Base-by-base conservation (phyloP, 345 rosid genomes). In the Citrus cavaleriei region DNA sequence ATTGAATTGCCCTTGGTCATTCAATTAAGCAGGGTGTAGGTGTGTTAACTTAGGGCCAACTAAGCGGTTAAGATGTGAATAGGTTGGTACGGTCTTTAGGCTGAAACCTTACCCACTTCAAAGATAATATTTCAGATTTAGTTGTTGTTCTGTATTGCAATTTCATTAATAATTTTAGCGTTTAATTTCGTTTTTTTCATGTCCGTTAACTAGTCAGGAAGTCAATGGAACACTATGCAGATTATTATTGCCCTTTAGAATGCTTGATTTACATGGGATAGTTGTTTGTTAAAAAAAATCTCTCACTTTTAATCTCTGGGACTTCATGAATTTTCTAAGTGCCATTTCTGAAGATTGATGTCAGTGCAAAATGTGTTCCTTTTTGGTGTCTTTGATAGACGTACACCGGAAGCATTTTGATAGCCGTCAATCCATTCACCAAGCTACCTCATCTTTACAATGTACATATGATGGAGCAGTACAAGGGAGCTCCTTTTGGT, bases 381-480 rank as follows among this genome's bases (percentile, higher is more conserved):
- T 19, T 35, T 69, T 78, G 74, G 30, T 72, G 28, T 75, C 28
- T 80, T 75, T 81, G 72, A 66, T 78, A 96, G 99, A 96, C 99
- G 37, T 96, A 96, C 87, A 94, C 99, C 7, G 99, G 99, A 78
- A 93, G 97, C 91, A 96, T 96, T 83, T 88, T 96, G 88, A 96
- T 94, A 68, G 99, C 99, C 71, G 97, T 96, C 61, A 96, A 96
- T 84, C 99, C 99, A 1, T 96, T 96, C 88, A 91, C 93, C 79
- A 94, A 90, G 90, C 99, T 96, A 88, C 99, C 98, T 79, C 99
- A 96, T 86, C 97, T 96, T 81, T 96, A 96, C 84, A 83, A 96
- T 74, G 90, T 84, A 81, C 93, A 96, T 88, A 96, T 96, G 99
- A 96, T 96, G 99, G 99, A 96, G 79, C 97, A 91, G 74, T 96